These are phyloP conservation scores for Nepenthes gracilis DNA, from an alignment of 148 eudicot species.

Conservation along the genomic window DNA sequence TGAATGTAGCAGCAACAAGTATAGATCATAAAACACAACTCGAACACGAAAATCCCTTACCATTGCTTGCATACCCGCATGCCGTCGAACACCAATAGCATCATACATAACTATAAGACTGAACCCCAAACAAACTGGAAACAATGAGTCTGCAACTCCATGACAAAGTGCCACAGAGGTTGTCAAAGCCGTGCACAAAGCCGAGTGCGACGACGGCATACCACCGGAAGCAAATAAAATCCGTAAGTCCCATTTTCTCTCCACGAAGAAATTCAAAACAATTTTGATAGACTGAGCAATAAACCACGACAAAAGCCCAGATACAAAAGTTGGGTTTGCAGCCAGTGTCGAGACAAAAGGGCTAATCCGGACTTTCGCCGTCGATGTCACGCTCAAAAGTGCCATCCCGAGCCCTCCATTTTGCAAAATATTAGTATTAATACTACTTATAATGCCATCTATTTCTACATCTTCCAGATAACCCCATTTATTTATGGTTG, in stretches of 20 bases:
- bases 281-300: constrained; percentile 63
- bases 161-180: constrained; percentile 83
- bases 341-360: constrained; percentile 65
- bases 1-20: background rate
- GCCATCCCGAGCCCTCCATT: constrained; percentile 54
- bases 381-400: constrained; percentile 45
- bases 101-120: constrained; percentile 93
- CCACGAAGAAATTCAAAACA: constrained; percentile 57
- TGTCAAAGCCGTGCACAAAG: constrained; percentile 74
- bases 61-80: constrained; percentile 97
- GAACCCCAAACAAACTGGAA: constrained; percentile 87
- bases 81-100: constrained; percentile 85
- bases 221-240: constrained; percentile 77
- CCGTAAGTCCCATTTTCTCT: constrained; percentile 72
- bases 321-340: constrained; percentile 65
- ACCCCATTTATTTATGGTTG: constrained; percentile 20
- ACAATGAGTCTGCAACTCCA: constrained; percentile 76
- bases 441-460: constrained; percentile 1
- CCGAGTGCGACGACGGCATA: constrained; percentile 94
- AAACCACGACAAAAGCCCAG: constrained; percentile 56
- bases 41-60: constrained; percentile 14
- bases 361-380: constrained; percentile 49
- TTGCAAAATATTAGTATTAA: constrained; percentile 13
- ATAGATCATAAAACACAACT: background rate
- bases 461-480: constrained; percentile 10